These are phyloP conservation scores for Raphanus hybrid DNA, from an alignment of 441 rosid genomes.

Conservation along the genomic window DNA sequence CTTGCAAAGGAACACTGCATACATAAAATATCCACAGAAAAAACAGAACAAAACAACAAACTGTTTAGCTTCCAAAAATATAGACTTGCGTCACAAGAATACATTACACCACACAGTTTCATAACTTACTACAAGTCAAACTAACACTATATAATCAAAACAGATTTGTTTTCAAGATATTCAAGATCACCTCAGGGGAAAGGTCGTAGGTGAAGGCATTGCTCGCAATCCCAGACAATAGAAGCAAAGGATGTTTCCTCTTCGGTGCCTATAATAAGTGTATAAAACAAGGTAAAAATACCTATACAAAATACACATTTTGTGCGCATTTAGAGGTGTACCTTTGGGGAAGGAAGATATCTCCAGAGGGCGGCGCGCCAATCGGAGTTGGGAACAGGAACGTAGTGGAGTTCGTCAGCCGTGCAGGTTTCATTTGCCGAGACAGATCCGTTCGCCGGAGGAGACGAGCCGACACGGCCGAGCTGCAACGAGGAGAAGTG, in stretches of 20 bases:
- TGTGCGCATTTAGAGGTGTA: constrained; percentile 2
- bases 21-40: neutral
- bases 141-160: constrained; percentile 3
- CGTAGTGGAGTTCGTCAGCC: constrained; percentile 56
- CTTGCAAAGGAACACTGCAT: constrained; percentile 69
- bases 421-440: constrained; percentile 28
- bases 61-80: neutral
- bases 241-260: constrained; percentile 64
- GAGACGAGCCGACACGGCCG: constrained; percentile 26
- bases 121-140: neutral
- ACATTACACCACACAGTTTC: neutral
- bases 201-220: constrained; percentile 66
- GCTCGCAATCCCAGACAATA: constrained; percentile 59
- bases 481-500: constrained; percentile 25
- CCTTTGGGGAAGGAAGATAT: constrained; percentile 61
- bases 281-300: constrained; percentile 3
- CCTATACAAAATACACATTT: neutral
- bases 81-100: constrained; percentile 20
- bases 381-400: constrained; percentile 55
- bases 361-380: constrained; percentile 81
- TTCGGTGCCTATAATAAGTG: constrained; percentile 45
- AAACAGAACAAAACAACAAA: neutral
- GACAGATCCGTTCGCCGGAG: constrained; percentile 13
- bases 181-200: constrained; percentile 57
- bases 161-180: neutral